Percentiles rank a stretch among this genome's conserved stretches.
Evolutionary conservation across 768 basidiomycete species (phyloP).

Genomic region (Macrolepiota fuliginosa): DNA sequence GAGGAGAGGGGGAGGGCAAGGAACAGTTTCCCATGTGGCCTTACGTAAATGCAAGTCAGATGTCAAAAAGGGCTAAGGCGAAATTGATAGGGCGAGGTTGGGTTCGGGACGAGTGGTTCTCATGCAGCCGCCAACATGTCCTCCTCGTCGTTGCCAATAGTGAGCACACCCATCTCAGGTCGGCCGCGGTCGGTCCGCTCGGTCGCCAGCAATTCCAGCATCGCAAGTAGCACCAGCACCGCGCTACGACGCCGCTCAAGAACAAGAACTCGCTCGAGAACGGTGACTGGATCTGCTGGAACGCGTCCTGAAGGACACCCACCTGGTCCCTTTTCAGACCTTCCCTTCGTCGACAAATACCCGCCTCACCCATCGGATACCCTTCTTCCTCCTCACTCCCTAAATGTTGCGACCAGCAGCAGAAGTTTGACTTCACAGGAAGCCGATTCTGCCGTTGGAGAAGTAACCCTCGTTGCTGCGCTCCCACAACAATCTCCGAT

Average conservation of each 20-base stretch:
- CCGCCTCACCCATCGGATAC: slow-evolving; percentile 13
- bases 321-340: slow-evolving; percentile 26
- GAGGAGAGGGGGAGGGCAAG: not conserved
- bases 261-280: slow-evolving; percentile 52
- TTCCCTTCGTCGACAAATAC: slow-evolving; percentile 30
- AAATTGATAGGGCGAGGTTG: slow-evolving; percentile 13
- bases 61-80: slow-evolving; percentile 8
- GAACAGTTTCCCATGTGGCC: slow-evolving; percentile 5
- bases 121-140: slow-evolving; percentile 19
- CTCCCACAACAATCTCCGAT: slow-evolving; percentile 22
- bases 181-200: slow-evolving; percentile 43
- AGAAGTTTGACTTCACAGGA: slow-evolving; percentile 22
- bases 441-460: slow-evolving; percentile 23
- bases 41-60: slow-evolving; percentile 10
- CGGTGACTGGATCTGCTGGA: slow-evolving; percentile 36
- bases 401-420: slow-evolving; percentile 23
- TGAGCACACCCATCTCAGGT: slow-evolving; percentile 21
- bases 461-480: slow-evolving; percentile 29
- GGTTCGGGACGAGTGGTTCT: slow-evolving; percentile 11
- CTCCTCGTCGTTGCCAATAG: slow-evolving; percentile 24
- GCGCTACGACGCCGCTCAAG: slow-evolving; percentile 49
- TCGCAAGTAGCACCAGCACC: slow-evolving; percentile 41
- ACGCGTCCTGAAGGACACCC: slow-evolving; percentile 22
- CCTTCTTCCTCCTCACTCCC: slow-evolving; percentile 20
- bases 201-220: slow-evolving; percentile 48